phyloP scores from a whole-genome alignment of 2,329 filamentous ascomycete species.

The Chrysoporthe puriensis region DNA sequence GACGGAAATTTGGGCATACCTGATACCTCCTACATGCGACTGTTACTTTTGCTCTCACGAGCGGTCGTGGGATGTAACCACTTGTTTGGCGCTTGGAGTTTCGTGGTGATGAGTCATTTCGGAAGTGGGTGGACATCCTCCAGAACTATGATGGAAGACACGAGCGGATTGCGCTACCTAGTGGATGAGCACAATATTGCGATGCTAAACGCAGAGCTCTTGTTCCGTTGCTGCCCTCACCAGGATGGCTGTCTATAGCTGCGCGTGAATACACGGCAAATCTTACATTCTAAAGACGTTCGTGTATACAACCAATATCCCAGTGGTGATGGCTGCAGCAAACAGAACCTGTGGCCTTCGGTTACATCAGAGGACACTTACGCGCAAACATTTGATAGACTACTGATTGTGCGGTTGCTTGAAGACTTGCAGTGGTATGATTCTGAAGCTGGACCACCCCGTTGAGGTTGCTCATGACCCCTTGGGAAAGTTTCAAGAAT shows the following conservation, averaged over 20 bases:
- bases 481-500: no score
- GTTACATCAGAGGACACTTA: no score
- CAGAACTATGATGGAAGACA: neutral
- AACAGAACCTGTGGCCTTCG: conserved; percentile 5
- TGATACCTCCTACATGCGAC: neutral
- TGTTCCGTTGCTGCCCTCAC: neutral
- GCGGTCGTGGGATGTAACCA: neutral
- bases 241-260: neutral
- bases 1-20: neutral
- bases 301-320: neutral
- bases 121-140: neutral
- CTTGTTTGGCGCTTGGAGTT: conserved; percentile 17
- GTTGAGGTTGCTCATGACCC: no score
- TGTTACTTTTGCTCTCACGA: conserved; percentile 8
- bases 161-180: neutral
- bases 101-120: neutral
- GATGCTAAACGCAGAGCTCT: neutral
- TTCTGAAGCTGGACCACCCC: no score
- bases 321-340: neutral
- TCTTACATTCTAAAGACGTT: neutral
- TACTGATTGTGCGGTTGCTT: no score
- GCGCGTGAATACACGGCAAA: neutral
- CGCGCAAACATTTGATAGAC: no score
- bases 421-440: no score
- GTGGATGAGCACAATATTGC: neutral